Evolutionary conservation across 108 stramenopile species (phyloP), one percentile per base, ranked within the genome.

Genomic region (Cylindrotheca fusiformis): DNA sequence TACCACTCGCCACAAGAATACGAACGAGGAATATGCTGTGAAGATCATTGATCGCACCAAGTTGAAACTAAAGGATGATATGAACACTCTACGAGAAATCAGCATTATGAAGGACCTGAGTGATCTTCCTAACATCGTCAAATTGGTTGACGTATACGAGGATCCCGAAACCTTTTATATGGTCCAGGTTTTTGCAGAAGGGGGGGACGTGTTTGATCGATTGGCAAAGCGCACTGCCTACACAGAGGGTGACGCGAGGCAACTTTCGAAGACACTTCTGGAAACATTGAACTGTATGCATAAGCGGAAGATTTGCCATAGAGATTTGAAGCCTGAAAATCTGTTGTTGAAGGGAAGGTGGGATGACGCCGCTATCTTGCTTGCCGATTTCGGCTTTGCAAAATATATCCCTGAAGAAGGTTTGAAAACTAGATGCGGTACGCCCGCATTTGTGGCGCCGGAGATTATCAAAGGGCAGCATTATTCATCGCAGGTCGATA

Each of bases 381-480:
- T 99, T 28, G 96, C 94, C 0, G 98, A 98, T 67, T 99, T 99
- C 79, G 98, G 98, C 0, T 96, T 98, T 69, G 96, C 97, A 25
- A 76, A 88, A 65, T 70, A 83, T 26, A 71, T 86, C 22, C 74
- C 80, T 2, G 62, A 77, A 28, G 71, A 77, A 6, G 33, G 76
- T 1, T 58, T 58, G n/a, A 79, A 77, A 48, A 95, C 93, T 8
- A 74, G 92, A 48, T 96, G 94, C 61, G 98, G 98, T 3, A 98
- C 98, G 22, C 95, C 95, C 17, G 93, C 95, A 17, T 97, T 96
- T 71, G 96, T 98, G 17, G 96, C 97, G 0, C 97, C 97, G 1
- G 97, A 98, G 73, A 87, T 98, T 24, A 36, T 97, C 25, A 63
- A 80, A 4, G 84, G 88, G 0, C 70, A 77, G 23, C 69, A 60